A percentile compares a stretch with the other conserved stretches of the same genome.
phyloP scores from a whole-genome alignment of 768 basidiomycete species.

The Epithele typhae region DNA sequence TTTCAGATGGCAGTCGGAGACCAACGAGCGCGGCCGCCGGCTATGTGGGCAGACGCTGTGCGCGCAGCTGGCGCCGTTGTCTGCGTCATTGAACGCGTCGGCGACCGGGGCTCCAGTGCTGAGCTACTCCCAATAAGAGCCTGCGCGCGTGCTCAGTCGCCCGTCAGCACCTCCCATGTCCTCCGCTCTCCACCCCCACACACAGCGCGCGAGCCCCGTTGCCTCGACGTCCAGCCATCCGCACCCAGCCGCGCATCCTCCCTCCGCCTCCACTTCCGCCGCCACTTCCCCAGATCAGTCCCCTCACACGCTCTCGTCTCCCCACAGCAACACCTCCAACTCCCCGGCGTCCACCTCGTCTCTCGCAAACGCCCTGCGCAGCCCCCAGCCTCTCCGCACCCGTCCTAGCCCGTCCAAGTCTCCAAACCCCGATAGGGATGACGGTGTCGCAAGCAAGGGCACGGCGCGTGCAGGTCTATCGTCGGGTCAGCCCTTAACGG shows the following conservation, averaged over 20 bases:
- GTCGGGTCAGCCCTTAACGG: slow-evolving; percentile 69
- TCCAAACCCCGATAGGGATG: not conserved
- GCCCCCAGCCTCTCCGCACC: not conserved
- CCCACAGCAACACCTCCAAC: not conserved
- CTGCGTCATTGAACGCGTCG: not conserved
- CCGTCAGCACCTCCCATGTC: not conserved
- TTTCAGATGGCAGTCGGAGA: no score
- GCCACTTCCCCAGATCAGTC: not conserved
- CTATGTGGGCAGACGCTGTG: no score
- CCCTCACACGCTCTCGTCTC: not conserved
- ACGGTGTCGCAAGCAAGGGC: no score
- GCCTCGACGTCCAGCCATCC: no score
- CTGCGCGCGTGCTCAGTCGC: no score
- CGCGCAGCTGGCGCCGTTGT: no score
- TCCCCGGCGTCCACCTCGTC: not conserved
- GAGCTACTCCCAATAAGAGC: no score
- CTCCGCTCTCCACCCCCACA: not conserved
- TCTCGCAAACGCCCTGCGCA: not conserved
- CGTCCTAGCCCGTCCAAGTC: not conserved
- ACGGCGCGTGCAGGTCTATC: not conserved
- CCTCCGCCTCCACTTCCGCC: no score
- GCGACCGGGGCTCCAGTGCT: not conserved
- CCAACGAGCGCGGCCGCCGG: no score
- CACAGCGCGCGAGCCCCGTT: no score
- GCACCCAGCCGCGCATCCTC: no score